These are phyloP conservation scores for Fusarium metavorans DNA, from an alignment of 2,329 filamentous ascomycete genomes.

Conservation along the genomic window DNA sequence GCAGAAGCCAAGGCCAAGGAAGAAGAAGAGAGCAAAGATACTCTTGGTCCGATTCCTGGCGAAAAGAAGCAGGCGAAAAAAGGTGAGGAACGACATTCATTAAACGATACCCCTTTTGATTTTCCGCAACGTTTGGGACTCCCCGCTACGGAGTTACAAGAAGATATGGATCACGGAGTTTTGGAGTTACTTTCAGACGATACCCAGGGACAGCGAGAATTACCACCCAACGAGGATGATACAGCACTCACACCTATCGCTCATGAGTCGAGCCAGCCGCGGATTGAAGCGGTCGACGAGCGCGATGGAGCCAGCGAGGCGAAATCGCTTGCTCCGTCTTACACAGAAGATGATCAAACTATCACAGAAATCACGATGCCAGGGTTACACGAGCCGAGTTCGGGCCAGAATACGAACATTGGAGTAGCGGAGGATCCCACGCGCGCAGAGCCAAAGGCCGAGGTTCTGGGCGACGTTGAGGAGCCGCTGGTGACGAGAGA, in stretches of 20 bases:
- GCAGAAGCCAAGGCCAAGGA: slow-evolving; percentile 38
- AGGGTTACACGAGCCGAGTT: slow-evolving; percentile 26
- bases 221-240: slow-evolving; percentile 33
- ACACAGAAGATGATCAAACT: slow-evolving; percentile 19
- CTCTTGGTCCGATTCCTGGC: slow-evolving; percentile 52
- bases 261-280: slow-evolving; percentile 25
- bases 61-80: slow-evolving; percentile 54
- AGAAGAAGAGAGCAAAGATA: slow-evolving; percentile 55
- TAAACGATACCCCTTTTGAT: slow-evolving; percentile 54
- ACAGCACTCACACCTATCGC: slow-evolving; percentile 39
- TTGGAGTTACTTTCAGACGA: slow-evolving; percentile 45
- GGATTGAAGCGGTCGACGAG: slow-evolving; percentile 18
- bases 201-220: slow-evolving; percentile 40
- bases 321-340: background rate
- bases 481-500: slow-evolving; percentile 5
- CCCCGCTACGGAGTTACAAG: slow-evolving; percentile 42
- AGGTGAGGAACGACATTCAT: slow-evolving; percentile 58
- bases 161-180: slow-evolving; percentile 44
- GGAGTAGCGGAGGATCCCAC: slow-evolving; percentile 11
- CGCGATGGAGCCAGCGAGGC: slow-evolving; percentile 1
- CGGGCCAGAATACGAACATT: slow-evolving; percentile 21
- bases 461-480: slow-evolving; percentile 18
- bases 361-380: slow-evolving; percentile 40
- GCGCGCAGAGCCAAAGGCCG: slow-evolving; percentile 17
- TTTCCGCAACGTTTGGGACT: slow-evolving; percentile 48